Evolutionary conservation across 208 protist genomes (phyloP).

Genomic region (Trypanosoma conorhini): DNA sequence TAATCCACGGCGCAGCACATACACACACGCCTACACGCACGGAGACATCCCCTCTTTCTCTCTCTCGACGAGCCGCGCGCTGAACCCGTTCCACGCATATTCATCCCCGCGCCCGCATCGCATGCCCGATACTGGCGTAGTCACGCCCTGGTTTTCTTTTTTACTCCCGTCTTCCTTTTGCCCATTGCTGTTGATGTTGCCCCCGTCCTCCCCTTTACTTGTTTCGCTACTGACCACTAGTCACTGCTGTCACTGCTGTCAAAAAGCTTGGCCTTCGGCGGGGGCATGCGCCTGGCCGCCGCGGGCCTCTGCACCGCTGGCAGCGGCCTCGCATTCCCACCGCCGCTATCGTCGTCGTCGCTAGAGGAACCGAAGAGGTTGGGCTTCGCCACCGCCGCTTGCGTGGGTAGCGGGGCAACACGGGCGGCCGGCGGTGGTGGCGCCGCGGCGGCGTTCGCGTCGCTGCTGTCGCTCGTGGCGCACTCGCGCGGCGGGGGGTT

Average conservation of each 20-base stretch:
- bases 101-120: no score
- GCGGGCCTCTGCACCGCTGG: not conserved
- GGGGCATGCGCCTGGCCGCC: slow-evolving; percentile 3
- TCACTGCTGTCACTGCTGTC: slow-evolving; percentile 42
- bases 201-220: not conserved
- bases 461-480: not conserved
- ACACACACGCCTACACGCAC: not conserved
- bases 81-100: no score
- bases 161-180: not conserved
- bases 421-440: not conserved
- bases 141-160: not conserved
- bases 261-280: slow-evolving; percentile 31
- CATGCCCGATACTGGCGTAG: no score
- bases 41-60: no score
- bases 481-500: not conserved
- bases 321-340: not conserved
- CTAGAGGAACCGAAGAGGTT: slow-evolving; percentile 19
- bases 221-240: slow-evolving; percentile 12
- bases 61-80: no score
- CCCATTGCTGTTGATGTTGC: no score
- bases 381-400: not conserved
- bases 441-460: not conserved
- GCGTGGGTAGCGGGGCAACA: not conserved
- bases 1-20: no score
- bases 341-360: slow-evolving; percentile 6